phyloP scores from a whole-genome alignment of 352 stramenopile genomes.

The Thalassiosira pacifica region DNA sequence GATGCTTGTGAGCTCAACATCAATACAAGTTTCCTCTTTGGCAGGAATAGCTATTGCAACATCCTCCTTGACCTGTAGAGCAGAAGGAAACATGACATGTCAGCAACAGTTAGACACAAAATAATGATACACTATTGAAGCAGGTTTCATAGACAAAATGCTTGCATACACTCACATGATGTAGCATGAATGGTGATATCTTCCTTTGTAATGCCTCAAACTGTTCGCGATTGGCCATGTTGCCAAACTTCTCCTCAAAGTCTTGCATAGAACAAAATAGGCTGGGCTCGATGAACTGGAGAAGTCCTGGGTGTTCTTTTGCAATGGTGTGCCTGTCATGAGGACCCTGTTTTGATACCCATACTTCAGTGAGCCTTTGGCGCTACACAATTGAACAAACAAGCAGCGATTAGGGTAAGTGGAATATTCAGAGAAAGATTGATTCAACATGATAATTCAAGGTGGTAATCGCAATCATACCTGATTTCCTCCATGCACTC shows the following conservation, averaged over 20 bases:
- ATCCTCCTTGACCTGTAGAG: conserved; percentile 93
- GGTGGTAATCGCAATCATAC: background rate
- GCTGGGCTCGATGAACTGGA: conserved; percentile 99
- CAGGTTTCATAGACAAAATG: background rate
- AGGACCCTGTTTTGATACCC: conserved; percentile 93
- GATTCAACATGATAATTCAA: too few species aligned
- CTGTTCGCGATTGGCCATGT: conserved; percentile 96
- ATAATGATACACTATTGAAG: background rate
- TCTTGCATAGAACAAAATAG: conserved; percentile 95
- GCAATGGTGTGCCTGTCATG: conserved; percentile 90
- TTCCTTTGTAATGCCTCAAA: conserved; percentile 96
- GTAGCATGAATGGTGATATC: conserved; percentile 98
- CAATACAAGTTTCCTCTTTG: conserved; percentile 99
- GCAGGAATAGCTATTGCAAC: conserved; percentile 99
- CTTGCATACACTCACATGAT: conserved; percentile 87
- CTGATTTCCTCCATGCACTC: conserved; percentile 89
- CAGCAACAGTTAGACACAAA: conserved; percentile 6
- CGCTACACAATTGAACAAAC: conserved; percentile 43
- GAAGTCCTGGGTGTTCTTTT: conserved; percentile 90
- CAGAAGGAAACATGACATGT: conserved; percentile 8
- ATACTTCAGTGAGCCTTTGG: conserved; percentile 87
- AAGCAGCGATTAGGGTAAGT: conserved; percentile 5
- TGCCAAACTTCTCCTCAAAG: conserved; percentile 97
- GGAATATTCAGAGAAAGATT: background rate
- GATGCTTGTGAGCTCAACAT: conserved; percentile 99